phyloP scores from a whole-genome alignment of 192 early-diverging fungal species.

The Umbelopsis ramanniana region DNA sequence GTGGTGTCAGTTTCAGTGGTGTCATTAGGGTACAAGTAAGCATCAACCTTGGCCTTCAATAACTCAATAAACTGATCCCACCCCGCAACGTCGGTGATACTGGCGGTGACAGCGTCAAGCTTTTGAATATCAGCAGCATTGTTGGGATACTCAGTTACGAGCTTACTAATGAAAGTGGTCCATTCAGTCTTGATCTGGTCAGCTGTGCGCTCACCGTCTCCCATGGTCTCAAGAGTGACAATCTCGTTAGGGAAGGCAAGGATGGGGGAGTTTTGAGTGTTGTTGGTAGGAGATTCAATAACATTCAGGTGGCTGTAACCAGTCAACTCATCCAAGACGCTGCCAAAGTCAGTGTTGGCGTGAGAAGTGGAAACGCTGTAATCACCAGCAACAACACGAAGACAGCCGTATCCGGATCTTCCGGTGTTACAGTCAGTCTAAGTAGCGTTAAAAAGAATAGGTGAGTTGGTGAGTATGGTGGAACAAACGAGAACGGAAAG shows the following conservation, averaged over 20 bases:
- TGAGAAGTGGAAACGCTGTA: conserved; percentile 32
- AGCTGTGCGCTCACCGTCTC: neutral
- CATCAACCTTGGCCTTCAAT: conserved; percentile 17
- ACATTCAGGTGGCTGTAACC: neutral
- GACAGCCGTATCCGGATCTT: conserved; percentile 48
- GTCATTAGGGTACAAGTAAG: conserved; percentile 18
- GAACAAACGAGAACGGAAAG: too few relatives aligned
- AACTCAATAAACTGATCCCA: conserved; percentile 10
- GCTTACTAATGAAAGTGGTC: conserved; percentile 8
- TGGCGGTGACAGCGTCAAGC: neutral
- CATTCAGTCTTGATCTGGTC: conserved; percentile 28
- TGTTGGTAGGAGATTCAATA: conserved; percentile 3
- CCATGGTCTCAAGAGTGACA: conserved; percentile 3
- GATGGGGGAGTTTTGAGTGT: conserved; percentile 18
- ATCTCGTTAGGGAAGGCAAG: conserved; percentile 20
- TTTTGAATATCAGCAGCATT: conserved; percentile 25
- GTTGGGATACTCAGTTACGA: conserved; percentile 25
- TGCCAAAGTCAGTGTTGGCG: conserved; percentile 16
- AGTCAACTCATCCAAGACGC: conserved; percentile 13
- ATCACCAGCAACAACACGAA: conserved; percentile 44
- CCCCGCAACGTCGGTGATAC: neutral
- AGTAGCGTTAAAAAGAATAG: neutral
- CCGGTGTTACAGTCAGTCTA: conserved; percentile 34
- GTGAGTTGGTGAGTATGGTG: neutral
- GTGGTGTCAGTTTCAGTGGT: conserved; percentile 8